Evolutionary conservation across 257 asterid species (phyloP), one percentile per base, ranked within the genome.

Genomic region (Primulina tabacum): DNA sequence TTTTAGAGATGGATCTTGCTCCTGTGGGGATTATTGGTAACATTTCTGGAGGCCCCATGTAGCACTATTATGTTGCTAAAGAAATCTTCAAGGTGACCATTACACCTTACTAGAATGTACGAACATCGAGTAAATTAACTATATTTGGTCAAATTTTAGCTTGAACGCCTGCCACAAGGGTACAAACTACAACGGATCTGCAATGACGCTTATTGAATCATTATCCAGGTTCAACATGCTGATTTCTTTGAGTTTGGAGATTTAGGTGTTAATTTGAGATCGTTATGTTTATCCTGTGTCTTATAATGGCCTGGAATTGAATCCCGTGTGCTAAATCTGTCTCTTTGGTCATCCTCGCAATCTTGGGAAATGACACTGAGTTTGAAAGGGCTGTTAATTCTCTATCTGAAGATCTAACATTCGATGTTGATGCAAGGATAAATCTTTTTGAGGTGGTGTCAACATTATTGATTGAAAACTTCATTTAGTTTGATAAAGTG

Each of bases 121-220:
- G 67, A 24, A 33, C 12, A 32, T 61, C 20, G 21, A 58, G 32
- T 83, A 71, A 81, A 78, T 70, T 43, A 43, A 43, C 0, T 62
- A 30, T 76, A 21, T 58, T 71, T 57, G 67, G 56, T 70, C 57
- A 56, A 50, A 65, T 77, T 73, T 68, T 69, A 93, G 99, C 96
- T 90, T 50, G 92, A 93, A 76, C 89, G 81, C 83, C 86, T 89
- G 32, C 91, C 99, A 21, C 89, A 83, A 71, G 83, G 78, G 73
- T 0, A 21, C 24, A n/a, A n/a, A n/a, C n/a, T 93, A 93, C 75
- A 86, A 79, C 76, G 99, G 99, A 63, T 84, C 99, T 18, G 96
- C 97, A 50, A 92, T 93, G 73, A 83, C 96, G 28, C 96, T 90
- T 50, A 87, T 93, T 35, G 99, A 93, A 77, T 93, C 99, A 21